A percentile compares a stretch with the other conserved stretches of the same genome.
Evolutionary conservation across 345 rosid genomes (phyloP).

Genomic region (Heritiera fomes): DNA sequence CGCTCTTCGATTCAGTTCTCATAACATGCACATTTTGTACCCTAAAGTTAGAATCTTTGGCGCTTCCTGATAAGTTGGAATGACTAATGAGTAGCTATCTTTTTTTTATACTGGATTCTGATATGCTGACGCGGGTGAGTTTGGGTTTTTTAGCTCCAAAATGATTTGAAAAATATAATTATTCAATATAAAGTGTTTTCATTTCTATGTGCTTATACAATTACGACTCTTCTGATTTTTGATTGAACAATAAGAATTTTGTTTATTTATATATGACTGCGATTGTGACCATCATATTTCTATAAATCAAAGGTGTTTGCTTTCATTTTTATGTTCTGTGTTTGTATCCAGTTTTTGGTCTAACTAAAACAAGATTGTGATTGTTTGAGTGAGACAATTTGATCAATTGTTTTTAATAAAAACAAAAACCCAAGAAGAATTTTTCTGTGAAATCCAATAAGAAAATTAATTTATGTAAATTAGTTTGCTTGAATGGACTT

Average conservation of each 20-base stretch:
- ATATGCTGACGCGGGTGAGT: background rate
- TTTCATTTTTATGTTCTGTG: background rate
- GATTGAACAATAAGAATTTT: background rate
- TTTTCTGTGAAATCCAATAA: background rate
- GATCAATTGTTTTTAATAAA: slow-evolving; percentile 48
- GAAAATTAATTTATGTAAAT: background rate
- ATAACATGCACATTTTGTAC: background rate
- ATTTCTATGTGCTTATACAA: background rate
- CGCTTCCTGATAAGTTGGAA: background rate
- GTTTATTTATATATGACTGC: background rate
- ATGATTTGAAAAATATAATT: background rate
- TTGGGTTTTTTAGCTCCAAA: background rate
- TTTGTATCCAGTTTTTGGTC: background rate
- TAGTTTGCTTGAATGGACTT: background rate
- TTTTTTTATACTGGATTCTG: background rate
- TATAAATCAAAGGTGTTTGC: background rate
- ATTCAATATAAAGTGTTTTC: background rate
- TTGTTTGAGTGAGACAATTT: background rate
- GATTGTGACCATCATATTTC: background rate
- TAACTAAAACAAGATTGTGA: background rate
- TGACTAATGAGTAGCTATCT: background rate
- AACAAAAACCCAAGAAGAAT: slow-evolving; percentile 12
- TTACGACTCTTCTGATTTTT: background rate
- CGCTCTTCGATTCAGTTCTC: background rate
- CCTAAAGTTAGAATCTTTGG: background rate